Conservation (phyloP, 2,329 filamentous ascomycete species). For the Paramyrothecium roridum region DNA sequence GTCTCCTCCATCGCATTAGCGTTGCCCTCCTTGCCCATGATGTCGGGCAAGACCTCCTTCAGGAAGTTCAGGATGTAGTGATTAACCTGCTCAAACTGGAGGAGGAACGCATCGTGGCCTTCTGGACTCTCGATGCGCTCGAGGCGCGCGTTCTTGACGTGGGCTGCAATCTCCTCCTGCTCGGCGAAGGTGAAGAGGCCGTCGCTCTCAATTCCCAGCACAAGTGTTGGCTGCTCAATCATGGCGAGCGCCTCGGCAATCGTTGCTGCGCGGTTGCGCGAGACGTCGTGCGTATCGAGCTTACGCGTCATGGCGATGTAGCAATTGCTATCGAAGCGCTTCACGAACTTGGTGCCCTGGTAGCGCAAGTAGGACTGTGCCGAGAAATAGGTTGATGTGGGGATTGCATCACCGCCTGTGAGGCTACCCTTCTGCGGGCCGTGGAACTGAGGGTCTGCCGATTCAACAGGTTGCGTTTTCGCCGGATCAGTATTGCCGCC, state of each 20-base stretch:
- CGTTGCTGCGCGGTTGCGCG: slow-evolving; percentile 65
- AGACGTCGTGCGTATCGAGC: slow-evolving; percentile 94
- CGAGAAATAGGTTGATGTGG: slow-evolving; percentile 86
- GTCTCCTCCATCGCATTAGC: slow-evolving; percentile 40
- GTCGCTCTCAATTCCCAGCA: slow-evolving; percentile 92
- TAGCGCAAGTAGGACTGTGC: slow-evolving; percentile 97
- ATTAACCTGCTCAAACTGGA: slow-evolving; percentile 98
- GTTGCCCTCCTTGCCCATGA: slow-evolving; percentile 67
- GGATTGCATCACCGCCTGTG: slow-evolving; percentile 47
- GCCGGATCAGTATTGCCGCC: slow-evolving; percentile 16
- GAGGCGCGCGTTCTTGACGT: slow-evolving; percentile 73
- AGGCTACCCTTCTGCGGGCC: slow-evolving; percentile 54
- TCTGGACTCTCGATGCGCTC: slow-evolving; percentile 91
- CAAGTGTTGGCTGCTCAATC: slow-evolving; percentile 85
- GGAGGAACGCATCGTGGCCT: slow-evolving; percentile 91
- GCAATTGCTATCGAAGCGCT: slow-evolving; percentile 96
- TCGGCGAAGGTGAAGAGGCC: slow-evolving; percentile 97
- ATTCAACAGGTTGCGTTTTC: slow-evolving; percentile 16
- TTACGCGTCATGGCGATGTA: slow-evolving; percentile 99
- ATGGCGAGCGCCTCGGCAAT: slow-evolving; percentile 73
- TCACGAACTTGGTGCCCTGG: slow-evolving; percentile 94
- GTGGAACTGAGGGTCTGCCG: slow-evolving; percentile 64
- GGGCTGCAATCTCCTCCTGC: slow-evolving; percentile 84
- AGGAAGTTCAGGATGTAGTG: slow-evolving; percentile 81
- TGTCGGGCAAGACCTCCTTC: slow-evolving; percentile 77